phyloP scores from a whole-genome alignment of 331 rosid genomes.

The Acacia pycnantha region DNA sequence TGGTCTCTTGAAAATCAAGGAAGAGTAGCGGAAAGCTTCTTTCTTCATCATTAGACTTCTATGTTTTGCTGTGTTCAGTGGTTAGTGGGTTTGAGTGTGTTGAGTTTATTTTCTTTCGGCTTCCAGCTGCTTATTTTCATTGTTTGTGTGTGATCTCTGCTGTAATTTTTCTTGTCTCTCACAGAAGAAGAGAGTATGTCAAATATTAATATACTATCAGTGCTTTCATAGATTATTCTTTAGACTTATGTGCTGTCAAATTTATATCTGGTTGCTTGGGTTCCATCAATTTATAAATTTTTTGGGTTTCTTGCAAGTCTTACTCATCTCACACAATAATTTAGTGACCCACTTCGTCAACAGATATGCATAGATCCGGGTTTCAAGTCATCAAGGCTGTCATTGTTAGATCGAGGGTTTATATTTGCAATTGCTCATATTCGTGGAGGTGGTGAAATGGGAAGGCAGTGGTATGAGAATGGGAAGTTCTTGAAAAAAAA shows the following conservation, averaged over 20 bases:
- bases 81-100: not conserved
- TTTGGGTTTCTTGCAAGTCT: not conserved
- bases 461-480: slow-evolving; percentile 95
- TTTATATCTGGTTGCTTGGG: not conserved
- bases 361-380: slow-evolving; percentile 75
- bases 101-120: not conserved
- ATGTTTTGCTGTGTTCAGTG: not conserved
- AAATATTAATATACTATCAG: not conserved
- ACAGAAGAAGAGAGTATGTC: not conserved
- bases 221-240: not conserved
- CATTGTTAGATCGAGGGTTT: slow-evolving; percentile 85
- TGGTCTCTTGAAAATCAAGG: not conserved
- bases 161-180: not conserved
- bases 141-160: not conserved
- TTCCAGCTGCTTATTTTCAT: not conserved
- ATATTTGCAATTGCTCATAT: slow-evolving; percentile 87
- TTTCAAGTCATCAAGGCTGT: slow-evolving; percentile 77
- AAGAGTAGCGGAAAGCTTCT: not conserved
- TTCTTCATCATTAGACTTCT: not conserved
- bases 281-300: not conserved
- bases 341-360: slow-evolving; percentile 26
- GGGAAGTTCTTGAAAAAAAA: slow-evolving; percentile 87
- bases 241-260: not conserved
- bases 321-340: not conserved
- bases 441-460: slow-evolving; percentile 98